These are phyloP conservation scores for Malus hybrid DNA, from an alignment of 331 rosid genomes.

Conservation along the genomic window DNA sequence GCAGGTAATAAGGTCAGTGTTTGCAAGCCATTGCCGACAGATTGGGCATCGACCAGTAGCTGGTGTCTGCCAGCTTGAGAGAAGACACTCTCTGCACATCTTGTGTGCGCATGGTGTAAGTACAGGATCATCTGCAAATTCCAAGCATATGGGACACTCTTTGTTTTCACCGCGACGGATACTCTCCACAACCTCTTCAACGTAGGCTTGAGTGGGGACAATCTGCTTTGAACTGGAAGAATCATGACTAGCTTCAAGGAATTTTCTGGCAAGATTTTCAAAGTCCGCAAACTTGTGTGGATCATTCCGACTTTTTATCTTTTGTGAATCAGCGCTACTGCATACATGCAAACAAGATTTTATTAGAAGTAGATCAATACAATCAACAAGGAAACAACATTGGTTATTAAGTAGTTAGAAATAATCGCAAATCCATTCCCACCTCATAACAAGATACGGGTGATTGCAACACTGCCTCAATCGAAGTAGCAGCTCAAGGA, in stretches of 20 bases:
- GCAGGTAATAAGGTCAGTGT: constrained; percentile 51
- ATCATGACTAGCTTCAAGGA: constrained; percentile 33
- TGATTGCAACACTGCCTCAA: constrained; percentile 90
- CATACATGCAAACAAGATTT: constrained; percentile 17
- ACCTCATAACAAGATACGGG: constrained; percentile 83
- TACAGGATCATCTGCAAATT: constrained; percentile 82
- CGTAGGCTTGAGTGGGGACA: constrained; percentile 44
- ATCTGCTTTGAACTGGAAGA: constrained; percentile 23
- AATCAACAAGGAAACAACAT: constrained; percentile 1
- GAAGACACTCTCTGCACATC: constrained; percentile 84
- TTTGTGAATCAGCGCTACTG: constrained; percentile 51
- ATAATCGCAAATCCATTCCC: neutral
- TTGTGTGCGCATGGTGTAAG: constrained; percentile 88
- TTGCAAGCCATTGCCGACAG: constrained; percentile 47
- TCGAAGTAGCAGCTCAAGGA: constrained; percentile 81
- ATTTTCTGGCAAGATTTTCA: constrained; percentile 56
- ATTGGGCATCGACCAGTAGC: constrained; percentile 60
- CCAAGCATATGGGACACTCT: constrained; percentile 86
- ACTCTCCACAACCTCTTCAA: constrained; percentile 57
- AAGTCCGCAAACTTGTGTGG: constrained; percentile 51
- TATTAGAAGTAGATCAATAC: constrained; percentile 6
- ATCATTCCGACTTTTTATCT: constrained; percentile 45
- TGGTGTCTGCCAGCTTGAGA: constrained; percentile 63
- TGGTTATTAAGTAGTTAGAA: neutral
- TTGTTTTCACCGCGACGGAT: constrained; percentile 50